Conservation (phyloP, 371 early-diverging fungal genomes). For the Racocetra persica region DNA sequence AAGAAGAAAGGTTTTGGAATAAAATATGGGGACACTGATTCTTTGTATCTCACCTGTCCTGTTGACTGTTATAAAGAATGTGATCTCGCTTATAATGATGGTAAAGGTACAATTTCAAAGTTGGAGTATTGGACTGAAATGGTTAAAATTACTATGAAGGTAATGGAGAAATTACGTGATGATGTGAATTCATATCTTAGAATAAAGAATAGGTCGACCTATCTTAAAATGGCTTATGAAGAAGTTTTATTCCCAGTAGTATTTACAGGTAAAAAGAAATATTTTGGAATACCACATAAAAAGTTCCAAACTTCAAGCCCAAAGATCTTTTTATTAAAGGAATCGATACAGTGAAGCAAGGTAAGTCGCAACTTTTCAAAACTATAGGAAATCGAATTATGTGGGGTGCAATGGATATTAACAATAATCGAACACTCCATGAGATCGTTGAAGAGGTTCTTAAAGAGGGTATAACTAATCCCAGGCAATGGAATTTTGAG, state of each 20-base stretch:
- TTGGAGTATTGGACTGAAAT: constrained; percentile 21
- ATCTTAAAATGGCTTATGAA: constrained; percentile 37
- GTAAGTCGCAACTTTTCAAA: neutral
- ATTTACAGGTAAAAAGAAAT: constrained; percentile 4
- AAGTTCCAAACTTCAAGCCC: neutral
- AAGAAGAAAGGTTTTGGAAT: constrained; percentile 6
- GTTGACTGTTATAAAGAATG: constrained; percentile 18
- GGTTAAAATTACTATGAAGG: constrained; percentile 19
- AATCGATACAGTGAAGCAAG: constrained; percentile 14
- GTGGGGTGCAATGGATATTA: neutral
- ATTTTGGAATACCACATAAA: constrained; percentile 1
- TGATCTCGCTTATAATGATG: neutral
- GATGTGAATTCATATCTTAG: constrained; percentile 18
- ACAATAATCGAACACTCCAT: neutral
- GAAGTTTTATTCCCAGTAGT: constrained; percentile 28
- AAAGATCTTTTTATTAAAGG: constrained; percentile 24
- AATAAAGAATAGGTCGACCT: neutral
- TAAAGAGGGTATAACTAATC: constrained; percentile 15
- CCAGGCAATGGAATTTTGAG: constrained; percentile 4
- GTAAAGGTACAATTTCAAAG: neutral
- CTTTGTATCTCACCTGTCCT: constrained; percentile 32
- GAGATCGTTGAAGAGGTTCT: constrained; percentile 26
- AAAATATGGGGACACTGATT: neutral
- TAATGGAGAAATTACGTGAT: constrained; percentile 14
- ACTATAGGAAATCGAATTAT: neutral